Conservation (phyloP, 2,329 filamentous ascomycete genomes). For the Chalaropsis thielavioides region DNA sequence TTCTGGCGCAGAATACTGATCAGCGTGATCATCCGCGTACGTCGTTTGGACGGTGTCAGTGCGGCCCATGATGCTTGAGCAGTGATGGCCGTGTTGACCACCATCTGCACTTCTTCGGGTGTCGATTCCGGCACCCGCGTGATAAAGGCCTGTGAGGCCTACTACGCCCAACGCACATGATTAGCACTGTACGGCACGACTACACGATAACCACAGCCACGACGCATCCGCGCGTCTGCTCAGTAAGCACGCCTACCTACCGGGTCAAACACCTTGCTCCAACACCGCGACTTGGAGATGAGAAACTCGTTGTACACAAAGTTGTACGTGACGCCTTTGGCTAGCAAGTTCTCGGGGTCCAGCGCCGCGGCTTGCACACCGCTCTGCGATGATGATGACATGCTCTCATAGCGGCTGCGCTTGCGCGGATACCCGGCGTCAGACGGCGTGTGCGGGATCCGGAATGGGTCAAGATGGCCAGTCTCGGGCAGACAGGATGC, state of each 20-base stretch:
- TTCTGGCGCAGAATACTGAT: slow-evolving; percentile 11
- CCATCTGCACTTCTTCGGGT: slow-evolving; percentile 17
- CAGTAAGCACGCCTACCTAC: background rate
- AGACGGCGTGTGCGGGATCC: background rate
- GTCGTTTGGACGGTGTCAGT: slow-evolving; percentile 5
- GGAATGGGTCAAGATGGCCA: background rate
- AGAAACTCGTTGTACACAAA: slow-evolving; percentile 19
- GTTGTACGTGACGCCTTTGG: slow-evolving; percentile 17
- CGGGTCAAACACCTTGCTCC: slow-evolving; percentile 20
- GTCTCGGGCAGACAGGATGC: background rate
- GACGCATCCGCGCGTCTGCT: background rate
- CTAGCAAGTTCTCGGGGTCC: background rate
- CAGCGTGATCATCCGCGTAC: slow-evolving; percentile 8
- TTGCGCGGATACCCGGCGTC: slow-evolving; percentile 6
- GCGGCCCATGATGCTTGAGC: slow-evolving; percentile 17
- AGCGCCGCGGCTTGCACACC: background rate
- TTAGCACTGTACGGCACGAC: background rate
- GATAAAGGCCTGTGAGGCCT: slow-evolving; percentile 19
- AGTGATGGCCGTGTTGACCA: slow-evolving; percentile 15
- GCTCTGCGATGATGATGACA: slow-evolving; percentile 2
- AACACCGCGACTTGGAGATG: slow-evolving; percentile 18
- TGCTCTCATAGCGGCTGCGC: slow-evolving; percentile 7
- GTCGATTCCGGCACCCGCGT: slow-evolving; percentile 22
- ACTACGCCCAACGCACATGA: background rate
- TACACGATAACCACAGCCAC: background rate